A percentile compares a stretch with the other conserved stretches of the same genome.
These are phyloP conservation scores for Osmanthus fragrans DNA, from an alignment of 257 asterid species.

Conservation along the genomic window DNA sequence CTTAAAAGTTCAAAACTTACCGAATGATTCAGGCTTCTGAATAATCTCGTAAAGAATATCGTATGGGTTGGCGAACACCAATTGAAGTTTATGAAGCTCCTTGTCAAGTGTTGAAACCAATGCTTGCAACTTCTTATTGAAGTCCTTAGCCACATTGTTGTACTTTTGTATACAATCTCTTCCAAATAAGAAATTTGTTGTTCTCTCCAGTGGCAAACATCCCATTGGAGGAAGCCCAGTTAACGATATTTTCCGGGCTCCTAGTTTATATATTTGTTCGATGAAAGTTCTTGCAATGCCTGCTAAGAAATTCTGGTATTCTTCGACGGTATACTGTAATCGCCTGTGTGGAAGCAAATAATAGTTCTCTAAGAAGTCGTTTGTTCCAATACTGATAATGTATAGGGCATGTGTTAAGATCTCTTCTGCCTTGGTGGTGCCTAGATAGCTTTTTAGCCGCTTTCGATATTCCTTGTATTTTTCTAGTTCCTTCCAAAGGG, in stretches of 20 bases:
- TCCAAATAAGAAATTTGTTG: conserved; percentile 35
- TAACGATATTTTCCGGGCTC: conserved; percentile 67
- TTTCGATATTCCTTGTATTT: conserved; percentile 60
- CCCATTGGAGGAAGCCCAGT: conserved; percentile 86
- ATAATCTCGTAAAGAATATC: conserved; percentile 44
- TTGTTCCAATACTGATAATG: conserved; percentile 68
- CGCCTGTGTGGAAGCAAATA: conserved; percentile 48
- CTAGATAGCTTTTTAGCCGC: conserved; percentile 43
- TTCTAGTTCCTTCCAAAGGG: conserved; percentile 62
- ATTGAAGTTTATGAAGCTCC: conserved; percentile 52
- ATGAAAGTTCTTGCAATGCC: conserved; percentile 54
- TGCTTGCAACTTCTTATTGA: conserved; percentile 45
- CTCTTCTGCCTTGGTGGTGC: conserved; percentile 45
- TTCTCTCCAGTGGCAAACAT: conserved; percentile 76
- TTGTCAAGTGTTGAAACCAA: conserved; percentile 41
- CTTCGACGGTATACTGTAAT: conserved; percentile 43
- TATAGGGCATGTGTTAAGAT: conserved; percentile 56
- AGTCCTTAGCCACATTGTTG: conserved; percentile 58
- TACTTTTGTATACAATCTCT: conserved; percentile 49
- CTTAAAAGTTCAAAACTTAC: conserved; percentile 34
- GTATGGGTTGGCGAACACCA: conserved; percentile 63
- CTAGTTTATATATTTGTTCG: conserved; percentile 51
- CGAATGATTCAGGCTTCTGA: conserved; percentile 47
- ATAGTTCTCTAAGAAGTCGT: conserved; percentile 76
- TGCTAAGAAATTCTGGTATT: conserved; percentile 48